A percentile compares a stretch with the other conserved stretches of the same genome.
These are phyloP conservation scores for Malus hybrid DNA, from an alignment of 331 rosid genomes.

Conservation along the genomic window DNA sequence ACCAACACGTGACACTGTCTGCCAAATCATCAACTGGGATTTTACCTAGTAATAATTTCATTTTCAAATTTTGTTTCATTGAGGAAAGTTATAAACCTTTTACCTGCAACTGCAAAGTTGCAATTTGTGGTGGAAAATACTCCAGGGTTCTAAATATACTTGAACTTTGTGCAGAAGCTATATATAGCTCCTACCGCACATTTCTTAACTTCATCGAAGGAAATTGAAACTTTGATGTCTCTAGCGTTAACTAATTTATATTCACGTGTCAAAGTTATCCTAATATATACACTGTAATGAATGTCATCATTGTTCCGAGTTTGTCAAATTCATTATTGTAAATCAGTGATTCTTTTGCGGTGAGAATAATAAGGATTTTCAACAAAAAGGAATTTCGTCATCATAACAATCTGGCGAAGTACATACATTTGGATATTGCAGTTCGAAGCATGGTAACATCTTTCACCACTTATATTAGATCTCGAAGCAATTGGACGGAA, in stretches of 20 bases:
- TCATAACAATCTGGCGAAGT: background rate
- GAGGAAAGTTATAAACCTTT: background rate
- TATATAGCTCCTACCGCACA: background rate
- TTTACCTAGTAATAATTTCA: conserved; percentile 21
- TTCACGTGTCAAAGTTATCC: conserved; percentile 19
- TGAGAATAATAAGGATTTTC: background rate
- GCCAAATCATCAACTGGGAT: conserved; percentile 7
- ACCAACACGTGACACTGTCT: conserved; percentile 20
- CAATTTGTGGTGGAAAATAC: conserved; percentile 19
- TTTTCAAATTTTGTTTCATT: conserved; percentile 10
- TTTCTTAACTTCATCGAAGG: conserved; percentile 4
- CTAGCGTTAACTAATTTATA: conserved; percentile 3
- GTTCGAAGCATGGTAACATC: no score
- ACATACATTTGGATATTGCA: no score
- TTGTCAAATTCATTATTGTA: conserved; percentile 16
- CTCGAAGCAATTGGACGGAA: no score
- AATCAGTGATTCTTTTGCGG: background rate
- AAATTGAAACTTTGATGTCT: conserved; percentile 34
- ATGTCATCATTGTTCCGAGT: conserved; percentile 17
- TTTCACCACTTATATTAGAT: no score
- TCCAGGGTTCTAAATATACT: conserved; percentile 27
- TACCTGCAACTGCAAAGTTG: background rate
- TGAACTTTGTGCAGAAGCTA: conserved; percentile 15
- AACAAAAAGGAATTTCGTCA: background rate
- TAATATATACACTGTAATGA: conserved; percentile 8